Evolutionary conservation across 371 early-diverging fungal species (phyloP), one percentile per base, ranked within the genome.

Genomic region (Mucor velutinosus): DNA sequence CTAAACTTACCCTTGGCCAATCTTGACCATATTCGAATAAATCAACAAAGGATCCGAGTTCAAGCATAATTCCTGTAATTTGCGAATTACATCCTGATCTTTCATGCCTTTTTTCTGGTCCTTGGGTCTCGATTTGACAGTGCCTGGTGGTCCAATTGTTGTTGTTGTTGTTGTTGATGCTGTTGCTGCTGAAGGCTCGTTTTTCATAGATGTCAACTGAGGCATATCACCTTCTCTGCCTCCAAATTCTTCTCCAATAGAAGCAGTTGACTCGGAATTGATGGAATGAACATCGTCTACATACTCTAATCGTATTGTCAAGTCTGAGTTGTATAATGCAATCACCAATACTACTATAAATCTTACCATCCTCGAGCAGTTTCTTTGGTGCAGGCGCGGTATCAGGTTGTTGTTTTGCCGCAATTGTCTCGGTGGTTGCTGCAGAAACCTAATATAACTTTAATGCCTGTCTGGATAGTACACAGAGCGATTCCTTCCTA

Each of bases 1-100:
- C 21, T 6, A 3, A 25, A 25, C n/a, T 63, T 77, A 92, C 93
- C 93, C 97, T 85, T 97, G 97, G 8, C 97, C 97, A 82, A 98
- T 95, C 84, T 96, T 95, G 62, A 90, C 87, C 69, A 96, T 85
- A 76, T 92, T 92, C 45, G 85, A 77, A 72, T 94, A 93, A 43
- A 89, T 70, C 65, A 84, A 82, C 37, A 85, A 88, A 12, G 62
- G 62, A 51, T 62, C 35, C 1, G 62, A 51, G 7, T 51, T 51
- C 21, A 51, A 10, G 27, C 62, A 62, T 23, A 62, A 33, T 62
- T 62, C 53, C 35, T 62, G 49, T 25, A 98, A 80, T 41, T 92
- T 87, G 23, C 87, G 90, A 30, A 98, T 86, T 10, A 98, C 89
- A 56, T 95, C 94, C 60, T 75, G 64, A 39, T 87, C 87, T 64